phyloP scores from a whole-genome alignment of 768 basidiomycete genomes.

The Leccinum boreale region DNA sequence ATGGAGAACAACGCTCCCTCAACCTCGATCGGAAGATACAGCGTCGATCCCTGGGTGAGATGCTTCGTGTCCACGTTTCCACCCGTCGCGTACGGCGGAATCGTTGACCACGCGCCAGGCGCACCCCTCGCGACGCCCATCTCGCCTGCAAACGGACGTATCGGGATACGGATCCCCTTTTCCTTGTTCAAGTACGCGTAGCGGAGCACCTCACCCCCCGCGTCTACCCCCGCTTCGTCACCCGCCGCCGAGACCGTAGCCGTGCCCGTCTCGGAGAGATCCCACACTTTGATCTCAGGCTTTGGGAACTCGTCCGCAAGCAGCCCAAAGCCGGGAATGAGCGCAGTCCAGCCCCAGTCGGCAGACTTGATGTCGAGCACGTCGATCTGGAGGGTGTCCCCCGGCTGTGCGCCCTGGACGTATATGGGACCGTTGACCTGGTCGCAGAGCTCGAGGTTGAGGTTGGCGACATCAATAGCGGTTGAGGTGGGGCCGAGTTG shows the following conservation, averaged over 20 bases:
- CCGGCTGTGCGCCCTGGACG: conserved; percentile 48
- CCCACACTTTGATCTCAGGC: conserved; percentile 54
- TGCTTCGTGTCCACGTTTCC: conserved; percentile 63
- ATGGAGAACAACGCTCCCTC: conserved; percentile 60
- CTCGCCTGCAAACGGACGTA: conserved; percentile 60
- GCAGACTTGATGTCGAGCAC: conserved; percentile 50
- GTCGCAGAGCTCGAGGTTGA: conserved; percentile 48
- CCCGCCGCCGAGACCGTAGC: no score
- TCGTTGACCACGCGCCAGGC: conserved; percentile 53
- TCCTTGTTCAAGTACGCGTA: conserved; percentile 52
- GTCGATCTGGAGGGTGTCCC: conserved; percentile 60
- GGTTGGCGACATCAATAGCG: conserved; percentile 31
- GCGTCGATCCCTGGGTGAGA: conserved; percentile 49
- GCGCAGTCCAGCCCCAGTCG: conserved; percentile 61
- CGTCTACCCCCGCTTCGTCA: no score
- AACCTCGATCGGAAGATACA: conserved; percentile 57
- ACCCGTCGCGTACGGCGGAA: conserved; percentile 59
- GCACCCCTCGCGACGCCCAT: conserved; percentile 58
- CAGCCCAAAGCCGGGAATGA: conserved; percentile 59
- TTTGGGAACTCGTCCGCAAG: conserved; percentile 53
- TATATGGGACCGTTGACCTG: conserved; percentile 62
- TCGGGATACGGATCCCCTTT: conserved; percentile 46
- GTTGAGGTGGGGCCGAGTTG: conserved; percentile 49
- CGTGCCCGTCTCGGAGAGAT: conserved; percentile 30
- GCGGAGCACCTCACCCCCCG: conserved; percentile 12